A percentile compares a stretch with the other conserved stretches of the same genome.
Conservation (phyloP, 345 rosid genomes). For the Citrus inodora region DNA sequence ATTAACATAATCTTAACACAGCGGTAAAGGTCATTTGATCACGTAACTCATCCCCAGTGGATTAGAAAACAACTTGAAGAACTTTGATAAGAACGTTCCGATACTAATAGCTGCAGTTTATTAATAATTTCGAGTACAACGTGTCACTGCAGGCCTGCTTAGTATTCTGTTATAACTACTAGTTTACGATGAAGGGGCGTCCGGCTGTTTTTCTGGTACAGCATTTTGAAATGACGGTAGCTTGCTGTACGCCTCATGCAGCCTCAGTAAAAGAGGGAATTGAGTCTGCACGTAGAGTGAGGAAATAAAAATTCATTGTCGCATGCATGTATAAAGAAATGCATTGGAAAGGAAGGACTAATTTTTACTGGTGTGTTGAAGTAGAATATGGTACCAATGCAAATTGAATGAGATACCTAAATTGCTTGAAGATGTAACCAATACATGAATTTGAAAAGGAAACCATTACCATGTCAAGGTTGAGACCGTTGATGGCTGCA, state of each 20-base stretch:
- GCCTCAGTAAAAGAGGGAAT: slow-evolving; percentile 55
- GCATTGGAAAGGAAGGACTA: too few species aligned
- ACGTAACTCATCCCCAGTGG: not conserved
- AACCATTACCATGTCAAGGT: slow-evolving; percentile 65
- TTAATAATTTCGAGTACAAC: not conserved
- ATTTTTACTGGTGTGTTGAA: too few species aligned
- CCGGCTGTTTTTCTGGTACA: slow-evolving; percentile 46
- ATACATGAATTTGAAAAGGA: not conserved
- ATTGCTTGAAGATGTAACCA: not conserved
- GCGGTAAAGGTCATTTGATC: not conserved
- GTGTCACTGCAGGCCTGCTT: not conserved
- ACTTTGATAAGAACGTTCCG: too few species aligned
- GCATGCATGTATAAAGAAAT: too few species aligned
- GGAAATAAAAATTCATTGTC: too few species aligned
- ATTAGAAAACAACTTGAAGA: not conserved
- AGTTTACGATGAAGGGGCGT: slow-evolving; percentile 26
- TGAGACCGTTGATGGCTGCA: slow-evolving; percentile 46
- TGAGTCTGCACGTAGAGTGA: slow-evolving; percentile 37
- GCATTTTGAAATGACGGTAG: slow-evolving; percentile 44
- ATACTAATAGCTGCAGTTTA: not conserved
- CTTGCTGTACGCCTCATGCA: slow-evolving; percentile 54
- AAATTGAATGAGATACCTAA: not conserved
- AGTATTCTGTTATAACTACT: not conserved
- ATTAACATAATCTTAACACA: not conserved
- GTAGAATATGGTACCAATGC: not conserved